Evolutionary conservation across 345 rosid species (phyloP), one percentile per base, ranked within the genome.

Genomic region (Durio zibethinus): DNA sequence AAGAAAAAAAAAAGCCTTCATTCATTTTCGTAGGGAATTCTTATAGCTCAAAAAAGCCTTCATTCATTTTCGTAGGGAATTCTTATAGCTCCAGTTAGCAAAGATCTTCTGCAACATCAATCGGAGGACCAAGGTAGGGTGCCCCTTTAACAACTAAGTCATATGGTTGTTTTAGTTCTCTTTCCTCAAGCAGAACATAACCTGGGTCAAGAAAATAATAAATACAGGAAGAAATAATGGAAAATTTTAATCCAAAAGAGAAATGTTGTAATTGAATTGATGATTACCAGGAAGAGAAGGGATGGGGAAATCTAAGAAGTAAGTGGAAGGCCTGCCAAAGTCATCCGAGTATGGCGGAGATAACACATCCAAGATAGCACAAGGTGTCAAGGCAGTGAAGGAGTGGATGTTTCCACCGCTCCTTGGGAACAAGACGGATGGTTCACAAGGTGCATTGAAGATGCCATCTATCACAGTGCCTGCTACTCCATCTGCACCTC

Each of bases 341-440:
- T 86, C 83, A 67, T 82, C 80, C 25, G 89, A 84, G 78, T 88
- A 88, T 0, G 91, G 91, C 9, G 91, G 91, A 74, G 86, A 80
- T 31, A 86, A 62, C 33, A 88, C 85, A 56, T 88, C 91, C 65
- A 88, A 57, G 40, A 86, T 80, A 2, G 91, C 91, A 79, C 86
- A 88, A 0, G 91, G 89, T 14, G 89, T 86, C 77, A 83, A 65
- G 8, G 91, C 88, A 2, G 84, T 82, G 84, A 88, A 88, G 11
- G 68, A 72, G 73, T 88, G 91, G 40, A 84, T 86, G 79, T 88
- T 88, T 56, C 88, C 91, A 12, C 89, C 89, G 20, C 85, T 83
- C 69, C 76, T 83, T 23, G 91, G 89, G 68, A 79, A 88, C 21
- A 88, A 73, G 2, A 84, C 53, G 21, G 83, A 38, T 27, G 88